phyloP scores from a whole-genome alignment of 441 rosid genomes.

The Geranium incanum region DNA sequence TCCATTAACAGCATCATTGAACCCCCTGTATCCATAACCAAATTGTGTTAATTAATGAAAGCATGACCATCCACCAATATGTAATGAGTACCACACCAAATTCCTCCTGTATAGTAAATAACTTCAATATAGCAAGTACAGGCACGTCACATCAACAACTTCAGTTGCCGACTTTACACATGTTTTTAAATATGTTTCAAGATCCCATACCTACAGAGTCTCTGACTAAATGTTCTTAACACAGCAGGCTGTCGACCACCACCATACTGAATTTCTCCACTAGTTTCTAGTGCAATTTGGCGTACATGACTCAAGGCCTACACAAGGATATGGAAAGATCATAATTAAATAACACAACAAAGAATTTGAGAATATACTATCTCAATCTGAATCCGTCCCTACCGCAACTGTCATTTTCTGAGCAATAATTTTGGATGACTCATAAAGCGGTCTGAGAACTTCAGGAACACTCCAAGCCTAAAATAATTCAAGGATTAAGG shows the following conservation, averaged over 20 bases:
- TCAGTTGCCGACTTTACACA: background rate
- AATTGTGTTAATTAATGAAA: constrained; percentile 65
- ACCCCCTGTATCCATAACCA: constrained; percentile 49
- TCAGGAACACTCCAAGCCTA: constrained; percentile 99
- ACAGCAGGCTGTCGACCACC: constrained; percentile 94
- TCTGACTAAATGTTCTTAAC: constrained; percentile 84
- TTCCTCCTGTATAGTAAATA: background rate
- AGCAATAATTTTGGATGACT: constrained; percentile 84
- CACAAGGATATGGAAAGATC: background rate
- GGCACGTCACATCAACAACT: background rate
- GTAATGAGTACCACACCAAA: background rate
- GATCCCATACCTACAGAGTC: constrained; percentile 66
- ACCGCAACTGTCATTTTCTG: constrained; percentile 90
- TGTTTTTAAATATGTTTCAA: background rate
- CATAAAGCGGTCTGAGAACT: constrained; percentile 86
- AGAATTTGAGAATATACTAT: background rate
- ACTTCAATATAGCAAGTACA: background rate
- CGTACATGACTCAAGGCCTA: constrained; percentile 77
- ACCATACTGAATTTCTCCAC: constrained; percentile 85
- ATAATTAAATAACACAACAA: constrained; percentile 44
- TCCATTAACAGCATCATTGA: constrained; percentile 87
- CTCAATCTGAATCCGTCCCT: constrained; percentile 25
- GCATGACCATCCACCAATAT: constrained; percentile 49
- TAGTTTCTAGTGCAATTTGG: constrained; percentile 90
- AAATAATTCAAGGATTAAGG: constrained; percentile 18